A percentile compares a stretch with the other conserved stretches of the same genome.
Evolutionary conservation across 768 basidiomycete genomes (phyloP).

Genomic region (Mycena kentingensis): DNA sequence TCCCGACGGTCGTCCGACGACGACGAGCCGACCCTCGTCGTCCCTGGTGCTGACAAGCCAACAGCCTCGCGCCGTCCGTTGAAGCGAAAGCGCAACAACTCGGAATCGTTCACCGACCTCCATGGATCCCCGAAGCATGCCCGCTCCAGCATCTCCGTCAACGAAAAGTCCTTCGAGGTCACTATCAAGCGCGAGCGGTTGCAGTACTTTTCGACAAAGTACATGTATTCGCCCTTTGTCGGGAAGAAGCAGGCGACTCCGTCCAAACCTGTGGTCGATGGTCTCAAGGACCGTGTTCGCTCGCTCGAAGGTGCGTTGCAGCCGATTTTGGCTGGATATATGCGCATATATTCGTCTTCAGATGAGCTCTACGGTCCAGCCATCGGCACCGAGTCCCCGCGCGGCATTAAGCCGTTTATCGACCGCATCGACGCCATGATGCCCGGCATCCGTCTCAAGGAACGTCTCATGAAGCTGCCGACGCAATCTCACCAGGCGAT

Average conservation of each 20-base stretch:
- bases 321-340: background rate
- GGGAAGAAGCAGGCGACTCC: conserved; percentile 4
- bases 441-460: conserved; percentile 51
- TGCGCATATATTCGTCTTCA: conserved; percentile 24
- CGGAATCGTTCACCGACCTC: conserved; percentile 42
- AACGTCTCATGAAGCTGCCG: conserved; percentile 37
- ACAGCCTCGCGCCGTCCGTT: conserved; percentile 11
- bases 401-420: conserved; percentile 37
- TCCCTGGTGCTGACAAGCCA: background rate
- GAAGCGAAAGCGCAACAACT: conserved; percentile 34
- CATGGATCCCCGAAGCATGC: conserved; percentile 44
- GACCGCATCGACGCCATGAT: conserved; percentile 43
- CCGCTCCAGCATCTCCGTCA: conserved; percentile 43
- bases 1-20: conserved; percentile 15
- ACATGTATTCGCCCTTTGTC: conserved; percentile 14
- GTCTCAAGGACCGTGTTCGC: conserved; percentile 25
- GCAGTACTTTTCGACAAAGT: conserved; percentile 15
- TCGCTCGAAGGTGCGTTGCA: conserved; percentile 36
- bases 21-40: conserved; percentile 3
- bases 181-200: conserved; percentile 40
- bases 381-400: conserved; percentile 44
- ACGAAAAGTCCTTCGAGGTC: conserved; percentile 50
- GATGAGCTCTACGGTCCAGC: conserved; percentile 45
- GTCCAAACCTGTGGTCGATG: conserved; percentile 10
- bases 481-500: conserved; percentile 45